phyloP scores from a whole-genome alignment of 2,329 filamentous ascomycete genomes.

The Ophiocordyceps polyrhachis-furcata region DNA sequence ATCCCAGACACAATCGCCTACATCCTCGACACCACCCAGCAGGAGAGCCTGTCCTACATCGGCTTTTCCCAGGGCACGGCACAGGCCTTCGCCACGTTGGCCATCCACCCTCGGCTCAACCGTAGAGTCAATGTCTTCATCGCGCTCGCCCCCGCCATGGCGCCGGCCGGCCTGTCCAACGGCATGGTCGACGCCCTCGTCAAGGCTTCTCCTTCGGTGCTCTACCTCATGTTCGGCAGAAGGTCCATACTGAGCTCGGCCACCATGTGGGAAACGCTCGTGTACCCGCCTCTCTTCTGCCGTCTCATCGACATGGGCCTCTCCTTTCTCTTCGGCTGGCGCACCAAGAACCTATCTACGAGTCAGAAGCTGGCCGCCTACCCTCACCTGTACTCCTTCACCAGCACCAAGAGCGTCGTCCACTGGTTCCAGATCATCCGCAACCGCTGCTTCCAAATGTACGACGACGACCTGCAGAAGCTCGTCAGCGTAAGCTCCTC shows the following conservation, averaged over 20 bases:
- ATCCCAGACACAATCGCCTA: conserved; percentile 92
- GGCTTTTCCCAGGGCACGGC: conserved; percentile 96
- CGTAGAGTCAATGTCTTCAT: conserved; percentile 92
- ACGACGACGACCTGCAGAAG: conserved; percentile 79
- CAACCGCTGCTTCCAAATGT: conserved; percentile 94
- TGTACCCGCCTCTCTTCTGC: conserved; percentile 89
- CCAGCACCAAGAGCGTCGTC: conserved; percentile 88
- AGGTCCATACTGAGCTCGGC: conserved; percentile 81
- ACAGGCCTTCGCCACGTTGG: conserved; percentile 84
- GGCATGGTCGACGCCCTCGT: conserved; percentile 82
- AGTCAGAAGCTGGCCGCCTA: conserved; percentile 92
- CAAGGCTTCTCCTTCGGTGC: conserved; percentile 79
- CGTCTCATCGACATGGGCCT: conserved; percentile 70
- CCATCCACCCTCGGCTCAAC: conserved; percentile 83
- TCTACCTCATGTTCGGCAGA: conserved; percentile 84
- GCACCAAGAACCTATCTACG: conserved; percentile 60
- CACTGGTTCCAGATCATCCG: conserved; percentile 99
- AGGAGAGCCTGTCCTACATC: conserved; percentile 79
- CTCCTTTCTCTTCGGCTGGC: conserved; percentile 78
- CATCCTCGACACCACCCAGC: conserved; percentile 65
- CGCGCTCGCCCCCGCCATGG: conserved; percentile 89
- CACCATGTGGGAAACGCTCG: conserved; percentile 91
- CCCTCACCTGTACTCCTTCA: conserved; percentile 89
- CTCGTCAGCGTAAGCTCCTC: conserved; percentile 51
- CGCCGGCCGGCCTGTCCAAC: conserved; percentile 75